Base-by-base conservation (phyloP, 2,329 filamentous ascomycete species). In the Xylaria sp. region DNA sequence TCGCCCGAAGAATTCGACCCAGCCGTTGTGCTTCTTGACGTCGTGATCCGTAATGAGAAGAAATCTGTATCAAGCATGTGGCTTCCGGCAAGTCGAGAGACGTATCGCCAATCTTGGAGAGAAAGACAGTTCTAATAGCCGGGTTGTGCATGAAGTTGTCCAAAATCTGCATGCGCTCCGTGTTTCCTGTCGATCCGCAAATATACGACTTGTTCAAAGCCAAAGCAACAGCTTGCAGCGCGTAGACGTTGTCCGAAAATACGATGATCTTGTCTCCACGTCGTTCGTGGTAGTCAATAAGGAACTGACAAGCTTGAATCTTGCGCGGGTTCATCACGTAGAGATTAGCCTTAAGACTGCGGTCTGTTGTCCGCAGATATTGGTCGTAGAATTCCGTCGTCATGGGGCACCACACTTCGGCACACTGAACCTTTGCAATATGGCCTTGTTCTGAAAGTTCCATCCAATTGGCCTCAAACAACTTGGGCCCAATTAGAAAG, bases 391-490 rank as follows among this genome's bases (percentile, higher is more conserved):
- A 99, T 75, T 99, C 96, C 0, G 94, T 96, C 0, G 96, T 97
- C 96, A 99, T 99, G 2, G 95, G 94, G 78, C 96, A 99, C 96
- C 96, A 99, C 7, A 99, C 96, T 81, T 99, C 96, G 15, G 96
- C 96, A 80, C 96, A 99, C 80, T 99, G 96, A 1, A 99, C 96
- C 74, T 94, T 92, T 44, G 96, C 96, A 79, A 99, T 99, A 78
- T 98, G 94, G 0, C 96, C 96, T 81, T 98, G 94, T 77, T 98
- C 93, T 0, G 95, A 96, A 50, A 99, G 88, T 80, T 99, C 96
- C 90, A 98, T 97, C 96, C 96, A 99, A 80, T 99, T 99, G 34
- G 96, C 96, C 81, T 99, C 96, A 78, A 97, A 99, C 0, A 99
- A 85, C 80, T 99, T 99, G 0, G 96, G 96, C 0, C 96, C 96